A percentile compares a stretch with the other conserved stretches of the same genome.
Evolutionary conservation across 441 rosid species (phyloP).

Genomic region (Melastoma candidum): DNA sequence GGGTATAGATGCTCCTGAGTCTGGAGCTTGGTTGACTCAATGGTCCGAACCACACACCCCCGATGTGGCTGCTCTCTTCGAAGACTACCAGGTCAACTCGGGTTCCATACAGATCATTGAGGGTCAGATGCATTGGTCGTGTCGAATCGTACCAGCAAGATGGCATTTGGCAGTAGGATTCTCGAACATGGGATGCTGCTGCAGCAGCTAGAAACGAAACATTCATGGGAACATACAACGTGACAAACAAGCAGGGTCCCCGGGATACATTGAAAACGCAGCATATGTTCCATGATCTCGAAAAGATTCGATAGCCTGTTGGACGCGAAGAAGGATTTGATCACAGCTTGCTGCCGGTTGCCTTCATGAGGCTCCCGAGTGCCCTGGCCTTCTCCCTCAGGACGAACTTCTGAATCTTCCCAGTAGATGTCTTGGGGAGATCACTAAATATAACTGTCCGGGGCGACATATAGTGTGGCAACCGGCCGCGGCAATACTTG

Average conservation of each 20-base stretch:
- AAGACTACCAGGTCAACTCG: slow-evolving; percentile 15
- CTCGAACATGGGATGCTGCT: no score
- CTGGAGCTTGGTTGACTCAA: slow-evolving; percentile 22
- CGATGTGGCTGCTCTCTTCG: slow-evolving; percentile 11
- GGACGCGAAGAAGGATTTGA: not conserved
- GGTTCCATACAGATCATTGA: slow-evolving; percentile 13
- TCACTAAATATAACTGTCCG: slow-evolving; percentile 49
- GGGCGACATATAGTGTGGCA: slow-evolving; percentile 66
- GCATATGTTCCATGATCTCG: no score
- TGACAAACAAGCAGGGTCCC: no score
- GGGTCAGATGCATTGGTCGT: slow-evolving; percentile 1
- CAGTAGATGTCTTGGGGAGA: slow-evolving; percentile 22
- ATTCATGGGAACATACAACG: no score
- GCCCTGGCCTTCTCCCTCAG: no score
- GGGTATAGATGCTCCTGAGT: slow-evolving; percentile 12
- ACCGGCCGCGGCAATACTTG: slow-evolving; percentile 30
- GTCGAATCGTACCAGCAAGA: no score
- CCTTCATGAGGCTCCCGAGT: slow-evolving; percentile 3
- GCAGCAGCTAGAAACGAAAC: no score
- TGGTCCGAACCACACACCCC: slow-evolving; percentile 19
- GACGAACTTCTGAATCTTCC: no score
- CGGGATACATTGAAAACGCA: no score
- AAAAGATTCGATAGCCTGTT: no score
- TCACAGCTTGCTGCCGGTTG: slow-evolving; percentile 19
- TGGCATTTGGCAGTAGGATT: no score